phyloP scores from a whole-genome alignment of 768 basidiomycete genomes.

The Mycena amicta region DNA sequence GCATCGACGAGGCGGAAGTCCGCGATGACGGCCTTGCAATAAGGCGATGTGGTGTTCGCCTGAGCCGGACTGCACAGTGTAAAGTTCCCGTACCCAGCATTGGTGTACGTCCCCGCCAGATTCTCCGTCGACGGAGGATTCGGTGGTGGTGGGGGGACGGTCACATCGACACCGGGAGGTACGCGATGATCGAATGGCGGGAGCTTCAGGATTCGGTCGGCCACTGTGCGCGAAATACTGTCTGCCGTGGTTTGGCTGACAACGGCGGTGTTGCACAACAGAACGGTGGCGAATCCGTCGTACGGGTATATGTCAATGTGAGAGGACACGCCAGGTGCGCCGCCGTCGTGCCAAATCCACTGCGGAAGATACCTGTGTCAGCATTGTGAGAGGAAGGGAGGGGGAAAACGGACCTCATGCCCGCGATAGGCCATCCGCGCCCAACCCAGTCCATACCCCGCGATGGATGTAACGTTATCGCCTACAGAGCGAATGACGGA shows the following conservation, averaged over 20 bases:
- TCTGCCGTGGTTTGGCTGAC: conserved; percentile 17
- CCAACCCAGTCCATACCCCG: conserved; percentile 49
- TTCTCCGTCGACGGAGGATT: conserved; percentile 11
- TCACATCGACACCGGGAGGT: not conserved
- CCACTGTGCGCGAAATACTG: conserved; percentile 10
- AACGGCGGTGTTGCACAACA: conserved; percentile 32
- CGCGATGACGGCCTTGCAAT: conserved; percentile 22
- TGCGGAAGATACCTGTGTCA: no score
- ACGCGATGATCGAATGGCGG: not conserved
- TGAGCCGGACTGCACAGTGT: conserved; percentile 33
- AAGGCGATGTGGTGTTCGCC: conserved; percentile 31
- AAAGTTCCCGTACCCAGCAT: conserved; percentile 41
- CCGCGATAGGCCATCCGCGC: conserved; percentile 38
- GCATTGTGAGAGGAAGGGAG: not conserved
- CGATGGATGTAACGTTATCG: conserved; percentile 28
- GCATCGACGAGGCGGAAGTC: conserved; percentile 32
- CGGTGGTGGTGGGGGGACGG: not conserved
- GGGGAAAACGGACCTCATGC: conserved; percentile 40
- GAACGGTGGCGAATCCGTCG: conserved; percentile 37
- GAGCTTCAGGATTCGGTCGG: conserved; percentile 23
- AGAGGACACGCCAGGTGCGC: conserved; percentile 36
- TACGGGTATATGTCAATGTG: conserved; percentile 35
- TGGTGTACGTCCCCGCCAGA: conserved; percentile 39
- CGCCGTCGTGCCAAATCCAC: conserved; percentile 38
- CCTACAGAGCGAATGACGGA: conserved; percentile 23